Evolutionary conservation across 805 yeast genomes (phyloP).

Genomic region (Lachancea sp.): DNA sequence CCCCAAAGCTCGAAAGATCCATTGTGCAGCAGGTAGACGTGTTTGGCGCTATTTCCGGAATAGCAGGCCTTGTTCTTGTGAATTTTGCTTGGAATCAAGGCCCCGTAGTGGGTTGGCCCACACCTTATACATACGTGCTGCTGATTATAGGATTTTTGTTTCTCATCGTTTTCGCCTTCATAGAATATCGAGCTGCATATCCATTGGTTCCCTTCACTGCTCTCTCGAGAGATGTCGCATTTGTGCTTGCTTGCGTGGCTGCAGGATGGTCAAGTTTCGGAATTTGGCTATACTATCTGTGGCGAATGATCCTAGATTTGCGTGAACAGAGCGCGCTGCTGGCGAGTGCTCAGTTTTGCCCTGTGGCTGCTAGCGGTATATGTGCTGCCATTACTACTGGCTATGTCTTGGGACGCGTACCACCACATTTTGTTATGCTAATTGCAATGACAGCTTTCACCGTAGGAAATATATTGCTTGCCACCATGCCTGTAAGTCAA

Average conservation of each 20-base stretch:
- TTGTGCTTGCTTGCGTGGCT: constrained; percentile 42
- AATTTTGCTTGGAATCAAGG: constrained; percentile 65
- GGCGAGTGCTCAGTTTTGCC: constrained; percentile 37
- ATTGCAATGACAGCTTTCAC: constrained; percentile 43
- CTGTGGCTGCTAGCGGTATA: constrained; percentile 43
- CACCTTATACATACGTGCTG: constrained; percentile 45
- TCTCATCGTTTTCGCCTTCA: constrained; percentile 37
- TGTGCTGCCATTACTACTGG: constrained; percentile 47
- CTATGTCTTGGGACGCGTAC: constrained; percentile 34
- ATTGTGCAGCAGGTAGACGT: constrained; percentile 31
- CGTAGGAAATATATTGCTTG: constrained; percentile 42
- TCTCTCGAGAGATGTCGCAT: constrained; percentile 38
- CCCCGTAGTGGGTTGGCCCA: constrained; percentile 55
- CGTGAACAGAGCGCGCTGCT: constrained; percentile 39
- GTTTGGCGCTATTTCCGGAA: constrained; percentile 45
- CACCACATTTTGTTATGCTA: constrained; percentile 41
- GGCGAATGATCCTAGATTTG: constrained; percentile 40
- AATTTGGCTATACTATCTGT: constrained; percentile 52
- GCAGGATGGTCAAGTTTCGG: constrained; percentile 68
- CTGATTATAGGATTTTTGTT: constrained; percentile 41
- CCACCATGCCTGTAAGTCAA: constrained; percentile 47
- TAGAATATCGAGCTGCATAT: constrained; percentile 39
- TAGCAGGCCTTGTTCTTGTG: constrained; percentile 48
- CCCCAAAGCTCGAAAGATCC: constrained; percentile 9
- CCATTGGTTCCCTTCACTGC: constrained; percentile 47